Percentiles rank a stretch among this genome's conserved stretches.
These are phyloP conservation scores for Eimeria praecox DNA, from an alignment of 169 alveolate species.

Conservation along the genomic window DNA sequence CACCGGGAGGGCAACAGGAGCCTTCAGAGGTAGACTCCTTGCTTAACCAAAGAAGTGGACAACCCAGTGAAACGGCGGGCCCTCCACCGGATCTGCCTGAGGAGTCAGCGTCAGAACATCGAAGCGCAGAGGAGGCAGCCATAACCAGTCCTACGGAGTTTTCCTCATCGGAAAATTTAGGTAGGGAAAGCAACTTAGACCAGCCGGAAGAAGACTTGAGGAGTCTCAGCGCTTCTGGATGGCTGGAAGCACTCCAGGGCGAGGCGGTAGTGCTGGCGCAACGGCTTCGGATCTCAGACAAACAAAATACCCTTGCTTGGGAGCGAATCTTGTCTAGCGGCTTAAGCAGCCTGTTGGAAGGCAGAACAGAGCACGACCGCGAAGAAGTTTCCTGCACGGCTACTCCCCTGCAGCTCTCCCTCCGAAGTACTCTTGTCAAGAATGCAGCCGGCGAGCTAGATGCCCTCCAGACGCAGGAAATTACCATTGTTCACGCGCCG, in stretches of 20 bases:
- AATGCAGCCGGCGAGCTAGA: slow-evolving; percentile 71
- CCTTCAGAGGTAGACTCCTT: background rate
- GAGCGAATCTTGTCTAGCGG: slow-evolving; percentile 17
- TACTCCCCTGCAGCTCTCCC: slow-evolving; percentile 8
- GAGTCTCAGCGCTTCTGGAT: slow-evolving; percentile 19
- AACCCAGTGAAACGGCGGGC: background rate
- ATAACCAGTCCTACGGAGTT: background rate
- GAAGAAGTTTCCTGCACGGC: background rate
- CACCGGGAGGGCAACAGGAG: slow-evolving; percentile 12
- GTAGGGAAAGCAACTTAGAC: background rate
- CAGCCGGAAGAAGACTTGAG: slow-evolving; percentile 43
- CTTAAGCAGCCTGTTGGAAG: background rate
- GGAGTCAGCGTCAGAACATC: background rate
- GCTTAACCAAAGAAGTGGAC: background rate
- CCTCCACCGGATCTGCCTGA: background rate
- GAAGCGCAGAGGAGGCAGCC: background rate
- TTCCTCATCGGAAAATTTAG: background rate
- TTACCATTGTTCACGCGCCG: slow-evolving; percentile 66
- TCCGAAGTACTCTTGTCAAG: slow-evolving; percentile 52
- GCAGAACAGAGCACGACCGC: background rate
- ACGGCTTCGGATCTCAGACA: slow-evolving; percentile 63
- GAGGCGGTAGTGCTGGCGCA: slow-evolving; percentile 65
- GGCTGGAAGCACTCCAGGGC: slow-evolving; percentile 72
- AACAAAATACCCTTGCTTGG: slow-evolving; percentile 58
- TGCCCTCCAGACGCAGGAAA: slow-evolving; percentile 66